Percentiles rank a stretch among this genome's conserved stretches.
Conservation (phyloP, 139 green algal species). For the Haematococcus lacustris region DNA sequence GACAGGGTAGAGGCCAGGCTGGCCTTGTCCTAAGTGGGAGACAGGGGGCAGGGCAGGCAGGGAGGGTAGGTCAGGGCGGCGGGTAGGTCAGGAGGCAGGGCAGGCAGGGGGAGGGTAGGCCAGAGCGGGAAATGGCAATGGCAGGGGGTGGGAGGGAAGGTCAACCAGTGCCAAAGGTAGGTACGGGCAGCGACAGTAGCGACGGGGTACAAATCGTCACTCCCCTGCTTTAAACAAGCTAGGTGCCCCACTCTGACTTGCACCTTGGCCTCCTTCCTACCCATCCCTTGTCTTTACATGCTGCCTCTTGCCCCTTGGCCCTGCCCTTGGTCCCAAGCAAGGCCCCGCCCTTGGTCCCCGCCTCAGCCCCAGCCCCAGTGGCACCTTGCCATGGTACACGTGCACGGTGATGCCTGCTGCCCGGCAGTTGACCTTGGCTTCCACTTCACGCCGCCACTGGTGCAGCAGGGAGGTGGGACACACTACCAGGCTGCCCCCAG, state of each 20-base stretch:
- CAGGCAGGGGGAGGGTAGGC: background rate
- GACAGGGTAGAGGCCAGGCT: conserved; percentile 27
- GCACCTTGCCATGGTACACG: conserved; percentile 73
- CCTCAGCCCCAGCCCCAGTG: no score
- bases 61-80: background rate
- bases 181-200: no score
- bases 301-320: no score
- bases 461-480: conserved; percentile 78
- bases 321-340: no score
- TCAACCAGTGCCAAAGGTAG: no score
- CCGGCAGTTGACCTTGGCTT: conserved; percentile 47
- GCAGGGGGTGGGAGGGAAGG: conserved; percentile 1
- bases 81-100: background rate
- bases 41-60: background rate
- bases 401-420: conserved; percentile 39
- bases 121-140: no score
- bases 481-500: conserved; percentile 73
- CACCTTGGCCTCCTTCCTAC: no score
- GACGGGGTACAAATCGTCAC: no score
- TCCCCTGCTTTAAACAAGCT: no score
- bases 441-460: conserved; percentile 78
- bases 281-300: no score
- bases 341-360: no score
- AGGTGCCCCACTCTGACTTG: no score
- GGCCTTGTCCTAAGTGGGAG: conserved; percentile 24